Conservation (phyloP, 2,329 filamentous ascomycete species). For the Lecanicillium sp. region DNA sequence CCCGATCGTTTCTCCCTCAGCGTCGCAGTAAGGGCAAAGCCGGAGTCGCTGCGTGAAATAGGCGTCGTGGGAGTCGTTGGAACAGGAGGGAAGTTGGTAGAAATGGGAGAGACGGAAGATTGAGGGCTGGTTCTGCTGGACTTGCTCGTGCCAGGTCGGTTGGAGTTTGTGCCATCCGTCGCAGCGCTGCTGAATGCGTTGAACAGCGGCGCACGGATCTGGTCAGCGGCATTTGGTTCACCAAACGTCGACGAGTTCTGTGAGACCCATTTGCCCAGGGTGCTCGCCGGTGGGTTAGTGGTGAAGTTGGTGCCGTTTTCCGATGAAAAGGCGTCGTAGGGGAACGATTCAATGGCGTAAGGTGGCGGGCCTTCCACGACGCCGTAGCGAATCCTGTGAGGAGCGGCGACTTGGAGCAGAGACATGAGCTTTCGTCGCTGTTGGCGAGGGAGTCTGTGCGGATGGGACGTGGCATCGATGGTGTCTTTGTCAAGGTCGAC, state of each 20-base stretch:
- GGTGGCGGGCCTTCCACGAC: conserved; percentile 83
- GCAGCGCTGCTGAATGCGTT: conserved; percentile 83
- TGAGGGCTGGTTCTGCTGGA: conserved; percentile 55
- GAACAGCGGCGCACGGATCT: conserved; percentile 62
- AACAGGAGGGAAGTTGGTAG: conserved; percentile 67
- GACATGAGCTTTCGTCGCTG: conserved; percentile 85
- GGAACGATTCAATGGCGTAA: conserved; percentile 89
- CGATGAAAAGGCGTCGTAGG: conserved; percentile 80
- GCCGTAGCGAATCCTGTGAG: conserved; percentile 79
- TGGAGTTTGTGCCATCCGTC: conserved; percentile 55
- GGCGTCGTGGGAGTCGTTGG: conserved; percentile 70
- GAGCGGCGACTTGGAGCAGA: conserved; percentile 80
- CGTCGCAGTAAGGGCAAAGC: conserved; percentile 77
- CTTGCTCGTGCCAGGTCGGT: conserved; percentile 71
- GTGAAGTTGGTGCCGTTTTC: conserved; percentile 79
- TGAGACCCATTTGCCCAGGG: conserved; percentile 76
- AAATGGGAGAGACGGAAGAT: conserved; percentile 66
- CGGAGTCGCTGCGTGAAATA: conserved; percentile 85
- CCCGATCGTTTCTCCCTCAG: conserved; percentile 90
- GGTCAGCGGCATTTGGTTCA: conserved; percentile 47
- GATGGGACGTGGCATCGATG: conserved; percentile 75
- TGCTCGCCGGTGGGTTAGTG: conserved; percentile 59
- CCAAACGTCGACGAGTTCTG: conserved; percentile 87
- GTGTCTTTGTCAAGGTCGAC: conserved; percentile 89
- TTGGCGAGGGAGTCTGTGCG: conserved; percentile 75